These are phyloP conservation scores for Macrophomina tecta DNA, from an alignment of 2,329 filamentous ascomycete genomes.

Conservation along the genomic window DNA sequence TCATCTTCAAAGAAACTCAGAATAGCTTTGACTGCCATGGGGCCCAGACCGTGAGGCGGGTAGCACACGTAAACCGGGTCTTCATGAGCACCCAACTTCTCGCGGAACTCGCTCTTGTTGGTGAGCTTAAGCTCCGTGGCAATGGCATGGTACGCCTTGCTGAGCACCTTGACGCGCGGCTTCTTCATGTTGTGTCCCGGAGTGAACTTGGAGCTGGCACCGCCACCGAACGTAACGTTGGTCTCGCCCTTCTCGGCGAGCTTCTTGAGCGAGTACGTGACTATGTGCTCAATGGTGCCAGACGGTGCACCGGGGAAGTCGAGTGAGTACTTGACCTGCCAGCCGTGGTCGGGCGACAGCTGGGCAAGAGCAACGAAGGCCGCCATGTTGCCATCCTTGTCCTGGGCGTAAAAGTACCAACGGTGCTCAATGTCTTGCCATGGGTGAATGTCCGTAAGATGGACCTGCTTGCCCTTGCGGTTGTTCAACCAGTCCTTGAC, in stretches of 20 bases:
- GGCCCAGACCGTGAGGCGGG: conserved; percentile 81
- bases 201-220: conserved; percentile 74
- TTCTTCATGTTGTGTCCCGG: conserved; percentile 84
- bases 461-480: conserved; percentile 85
- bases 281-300: conserved; percentile 84
- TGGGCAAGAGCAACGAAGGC: conserved; percentile 84
- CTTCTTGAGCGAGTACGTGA: conserved; percentile 72
- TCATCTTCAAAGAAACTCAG: conserved; percentile 88
- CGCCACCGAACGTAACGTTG: conserved; percentile 84
- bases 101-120: conserved; percentile 85
- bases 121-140: conserved; percentile 82
- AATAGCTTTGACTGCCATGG: conserved; percentile 82
- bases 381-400: conserved; percentile 72
- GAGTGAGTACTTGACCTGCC: conserved; percentile 95
- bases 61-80: conserved; percentile 91
- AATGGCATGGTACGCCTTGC: conserved; percentile 80
- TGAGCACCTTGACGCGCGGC: conserved; percentile 78
- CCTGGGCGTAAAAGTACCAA: conserved; percentile 82
- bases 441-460: conserved; percentile 86
- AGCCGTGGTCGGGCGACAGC: conserved; percentile 79
- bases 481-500: conserved; percentile 80
- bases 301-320: conserved; percentile 89
- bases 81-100: conserved; percentile 85
- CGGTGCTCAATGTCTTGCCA: conserved; percentile 86
- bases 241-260: conserved; percentile 65